Base-by-base conservation (phyloP, 805 yeast species). In the Suhomyces sp. region DNA sequence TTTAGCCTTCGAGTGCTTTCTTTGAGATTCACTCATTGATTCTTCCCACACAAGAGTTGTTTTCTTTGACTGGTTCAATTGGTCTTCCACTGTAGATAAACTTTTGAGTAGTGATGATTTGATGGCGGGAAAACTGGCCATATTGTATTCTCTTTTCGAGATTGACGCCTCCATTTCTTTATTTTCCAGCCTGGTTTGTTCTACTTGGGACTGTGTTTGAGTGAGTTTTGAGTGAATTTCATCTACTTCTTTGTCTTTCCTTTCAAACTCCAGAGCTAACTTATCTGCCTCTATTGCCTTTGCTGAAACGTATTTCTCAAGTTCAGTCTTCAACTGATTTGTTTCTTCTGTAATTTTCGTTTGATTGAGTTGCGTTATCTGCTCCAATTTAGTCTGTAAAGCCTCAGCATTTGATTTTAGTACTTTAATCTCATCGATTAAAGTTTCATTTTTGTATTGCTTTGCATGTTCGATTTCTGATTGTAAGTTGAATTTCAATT, bases 401-500 rank as follows among this genome's bases (percentile, higher is more conserved):
- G 28, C 24, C 5, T 40, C 30, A 11, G 40, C 29, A 28, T 44
- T 33, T 3, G 17, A 22, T 20, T 53, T 35, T 11, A 63, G 35
- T 0, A 39, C 31, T 4, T 32, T 24, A 10, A 60, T 48, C 20
- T 57, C 53, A 6, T 39, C 26, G 9, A 41, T 12, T 4, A 48
- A 14, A 4, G 45, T 47, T 5, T 52, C 53, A 40, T 59, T 62
- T 11, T 49, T 43, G 29, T 43, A 55, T 14, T 33, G 32, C 19
- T 47, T 42, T 0, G 66, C 64, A 3, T 44, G 38, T 12, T 53
- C 46, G 4, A 70, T 42, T 34, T 64, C 67, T 16, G 56, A 43
- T n/a, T 56, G 51, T 23, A 67, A 42, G 31, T 68, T 65, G 40
- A 57, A 61, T 20, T 54, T 50, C 24, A 62, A 39, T 24, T 60